phyloP scores from a whole-genome alignment of 2,329 filamentous ascomycete genomes.

The Blastomyces silverae region DNA sequence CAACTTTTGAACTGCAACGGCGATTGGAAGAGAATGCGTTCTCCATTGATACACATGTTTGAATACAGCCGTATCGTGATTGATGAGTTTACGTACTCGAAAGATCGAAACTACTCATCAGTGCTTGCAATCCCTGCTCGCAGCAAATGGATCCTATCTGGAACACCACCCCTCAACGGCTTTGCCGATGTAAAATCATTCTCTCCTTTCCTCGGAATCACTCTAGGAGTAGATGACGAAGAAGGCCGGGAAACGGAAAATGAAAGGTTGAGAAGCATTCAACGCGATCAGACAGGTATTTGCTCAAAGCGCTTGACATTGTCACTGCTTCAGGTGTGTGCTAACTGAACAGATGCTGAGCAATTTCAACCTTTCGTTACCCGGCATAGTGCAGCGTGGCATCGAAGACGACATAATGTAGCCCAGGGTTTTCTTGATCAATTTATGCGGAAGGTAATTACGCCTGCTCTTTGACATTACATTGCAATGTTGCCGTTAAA shows the following conservation, averaged over 20 bases:
- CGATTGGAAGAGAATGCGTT: slow-evolving; percentile 26
- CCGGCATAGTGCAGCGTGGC: slow-evolving; percentile 47
- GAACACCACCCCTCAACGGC: slow-evolving; percentile 53
- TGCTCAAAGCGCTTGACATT: not conserved
- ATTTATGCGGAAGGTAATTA: slow-evolving; percentile 44
- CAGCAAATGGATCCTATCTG: slow-evolving; percentile 57
- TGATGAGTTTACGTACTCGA: slow-evolving; percentile 58
- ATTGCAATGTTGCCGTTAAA: not conserved
- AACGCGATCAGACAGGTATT: slow-evolving; percentile 42
- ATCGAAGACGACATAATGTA: slow-evolving; percentile 45
- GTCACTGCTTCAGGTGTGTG: slow-evolving; percentile 17
- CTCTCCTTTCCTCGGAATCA: slow-evolving; percentile 50
- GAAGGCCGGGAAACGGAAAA: slow-evolving; percentile 40
- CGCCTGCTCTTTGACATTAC: too few species aligned
- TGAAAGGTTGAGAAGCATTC: slow-evolving; percentile 41
- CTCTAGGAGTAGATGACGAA: slow-evolving; percentile 50
- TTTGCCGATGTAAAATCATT: slow-evolving; percentile 56
- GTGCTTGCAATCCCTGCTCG: slow-evolving; percentile 45
- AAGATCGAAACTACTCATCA: slow-evolving; percentile 37
- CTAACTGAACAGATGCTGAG: slow-evolving; percentile 42
- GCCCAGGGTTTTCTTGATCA: slow-evolving; percentile 52
- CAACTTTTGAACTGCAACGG: slow-evolving; percentile 25
- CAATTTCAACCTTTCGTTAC: slow-evolving; percentile 50
- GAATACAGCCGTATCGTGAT: slow-evolving; percentile 55
- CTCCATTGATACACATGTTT: slow-evolving; percentile 53